Evolutionary conservation across 2,329 filamentous ascomycete species (phyloP), one percentile per base, ranked within the genome.

Genomic region (Fusarium agapanthi): DNA sequence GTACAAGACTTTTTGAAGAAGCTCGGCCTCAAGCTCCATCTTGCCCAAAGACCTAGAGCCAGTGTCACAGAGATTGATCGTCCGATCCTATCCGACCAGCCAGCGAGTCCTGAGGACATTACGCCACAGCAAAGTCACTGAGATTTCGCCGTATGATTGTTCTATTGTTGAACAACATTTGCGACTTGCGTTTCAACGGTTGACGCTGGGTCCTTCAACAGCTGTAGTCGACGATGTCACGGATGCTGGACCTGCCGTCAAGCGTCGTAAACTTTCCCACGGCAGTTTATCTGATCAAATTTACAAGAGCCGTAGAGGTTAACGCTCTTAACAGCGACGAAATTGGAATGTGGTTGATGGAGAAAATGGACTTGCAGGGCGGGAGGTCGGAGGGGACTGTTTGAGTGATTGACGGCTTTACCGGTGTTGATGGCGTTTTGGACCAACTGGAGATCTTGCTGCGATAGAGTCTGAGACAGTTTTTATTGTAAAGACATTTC

Each of bases 241-340:
- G 11, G 22, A n/a, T n/a, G 38, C 14, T n/a, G 14, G n/a, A 16
- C 38, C 8, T 6, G 14, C 40, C 16, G 40, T 22, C 22, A 41
- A 41, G 38, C 38, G 38, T n/a, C 38, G 14, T 10, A 41, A 15
- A 2, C 22, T 15, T n/a, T 41, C 6, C 0, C 8, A 41, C 9
- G 22, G 22, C 7, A 0, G 40, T n/a, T 16, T 3, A 11, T n/a
- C 14, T 7, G 3, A n/a, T 41, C 6, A 1, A 16, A 6, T n/a
- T 41, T 7, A 11, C 0, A 16, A 41, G 14, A 22, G 9, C 1
- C 40, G 40, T 1, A 41, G 9, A 6, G 9, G 1, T 34, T 14
- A 8, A 15, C 32, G 2, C 0, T 1, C 15, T 34, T 15, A 0
- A 34, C 14, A 34, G 15, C 14, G 2, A 7, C 3, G 32, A 34